A percentile compares a stretch with the other conserved stretches of the same genome.
Evolutionary conservation across 768 basidiomycete species (phyloP).

Genomic region (Macrolepiota dolichaula): DNA sequence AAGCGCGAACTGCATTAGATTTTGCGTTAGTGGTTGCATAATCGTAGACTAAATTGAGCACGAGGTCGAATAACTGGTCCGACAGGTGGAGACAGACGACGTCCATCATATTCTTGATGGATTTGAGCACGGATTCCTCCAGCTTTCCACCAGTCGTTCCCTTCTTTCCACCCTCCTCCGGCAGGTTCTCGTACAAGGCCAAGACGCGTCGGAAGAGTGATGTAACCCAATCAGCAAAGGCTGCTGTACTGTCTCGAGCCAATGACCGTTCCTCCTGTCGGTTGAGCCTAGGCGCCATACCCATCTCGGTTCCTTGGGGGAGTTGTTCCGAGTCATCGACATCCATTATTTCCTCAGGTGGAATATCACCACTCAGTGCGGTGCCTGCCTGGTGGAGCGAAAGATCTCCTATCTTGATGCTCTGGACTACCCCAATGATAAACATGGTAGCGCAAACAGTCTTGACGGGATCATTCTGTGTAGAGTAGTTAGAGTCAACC

Average conservation of each 20-base stretch:
- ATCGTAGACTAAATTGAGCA: constrained; percentile 78
- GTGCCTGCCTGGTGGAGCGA: constrained; percentile 59
- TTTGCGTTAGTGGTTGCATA: constrained; percentile 89
- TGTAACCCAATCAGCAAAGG: constrained; percentile 81
- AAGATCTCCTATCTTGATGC: constrained; percentile 76
- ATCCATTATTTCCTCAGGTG: constrained; percentile 53
- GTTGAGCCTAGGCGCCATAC: constrained; percentile 39
- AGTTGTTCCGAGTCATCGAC: constrained; percentile 44
- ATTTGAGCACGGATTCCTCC: constrained; percentile 74
- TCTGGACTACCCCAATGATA: constrained; percentile 68
- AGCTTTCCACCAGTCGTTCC: constrained; percentile 84
- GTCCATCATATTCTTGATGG: constrained; percentile 78
- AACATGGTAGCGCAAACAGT: constrained; percentile 80
- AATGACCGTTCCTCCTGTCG: constrained; percentile 69
- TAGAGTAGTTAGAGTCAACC: not conserved
- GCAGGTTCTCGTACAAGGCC: constrained; percentile 86
- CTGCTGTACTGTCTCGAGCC: constrained; percentile 73
- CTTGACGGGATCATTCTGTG: constrained; percentile 76
- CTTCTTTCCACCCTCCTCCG: constrained; percentile 89
- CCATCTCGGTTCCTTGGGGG: constrained; percentile 50
- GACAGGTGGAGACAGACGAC: constrained; percentile 80
- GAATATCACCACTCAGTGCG: constrained; percentile 49
- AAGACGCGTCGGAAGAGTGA: constrained; percentile 76
- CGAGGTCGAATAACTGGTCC: constrained; percentile 77
- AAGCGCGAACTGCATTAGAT: constrained; percentile 86